Base-by-base conservation (phyloP, 495 filamentous ascomycete species). In the Penicillium riverlandense region DNA sequence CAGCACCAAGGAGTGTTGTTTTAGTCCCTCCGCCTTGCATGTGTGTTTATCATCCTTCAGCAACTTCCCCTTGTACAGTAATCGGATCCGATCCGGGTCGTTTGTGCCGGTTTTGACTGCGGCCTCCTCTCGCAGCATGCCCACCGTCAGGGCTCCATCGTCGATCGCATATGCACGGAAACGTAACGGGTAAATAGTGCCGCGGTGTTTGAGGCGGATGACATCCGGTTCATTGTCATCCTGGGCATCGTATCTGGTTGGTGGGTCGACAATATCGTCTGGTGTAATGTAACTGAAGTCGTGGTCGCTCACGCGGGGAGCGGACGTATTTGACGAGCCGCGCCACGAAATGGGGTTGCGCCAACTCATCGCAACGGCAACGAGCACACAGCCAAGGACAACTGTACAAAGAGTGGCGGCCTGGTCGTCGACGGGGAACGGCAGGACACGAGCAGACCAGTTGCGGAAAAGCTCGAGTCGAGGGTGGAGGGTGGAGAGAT, bases 211-310 rank as follows among this genome's bases (percentile, higher is more conserved):
- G 45, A 94, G 74, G n/a, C 87, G 55, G 11, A 96, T 67, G 11
- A 86, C 74, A 61, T 96, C 90, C 33, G 89, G 86, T 37, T 84
- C 84, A 13, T 66, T 49, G 31, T 67, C 43, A 41, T 52, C 59
- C 28, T 59, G 70, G 41, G 52, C 35, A 41, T 52, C 58, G 37
- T 62, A 48, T 29, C 36, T 50, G 54, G 16, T 11, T 2, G 60
- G 47, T 14, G 61, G 50, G 32, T 71, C 64, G 40, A 77, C 70
- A 38, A 83, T 67, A 45, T 89, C 84, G 41, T 82, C 80, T 8
- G 79, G 77, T 8, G 82, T 84, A 59, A 92, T 85, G 67, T 96
- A 95, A 54, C 77, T 80, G 63, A 82, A 95, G 56, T 91, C 85
- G 9, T 75, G 77, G 40, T 90, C 86, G 58, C 76, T 83, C 49